Evolutionary conservation across 345 rosid genomes (phyloP).

Genomic region (Gossypium thurberi): DNA sequence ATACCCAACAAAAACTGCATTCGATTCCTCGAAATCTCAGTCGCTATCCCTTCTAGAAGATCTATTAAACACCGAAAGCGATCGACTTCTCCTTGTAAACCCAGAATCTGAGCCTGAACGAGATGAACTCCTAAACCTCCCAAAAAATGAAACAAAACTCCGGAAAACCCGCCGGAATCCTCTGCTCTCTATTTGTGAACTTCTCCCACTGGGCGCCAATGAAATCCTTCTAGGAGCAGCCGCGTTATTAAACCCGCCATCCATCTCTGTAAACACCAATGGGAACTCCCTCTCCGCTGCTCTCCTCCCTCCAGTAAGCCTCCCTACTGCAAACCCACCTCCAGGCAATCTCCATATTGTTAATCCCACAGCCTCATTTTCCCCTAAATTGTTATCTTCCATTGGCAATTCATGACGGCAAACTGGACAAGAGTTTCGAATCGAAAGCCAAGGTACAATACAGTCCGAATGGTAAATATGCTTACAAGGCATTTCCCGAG

Average conservation of each 20-base stretch:
- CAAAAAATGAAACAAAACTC: conserved; percentile 31
- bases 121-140: conserved; percentile 31
- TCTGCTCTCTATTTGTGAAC: conserved; percentile 34
- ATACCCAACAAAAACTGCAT: conserved; percentile 6
- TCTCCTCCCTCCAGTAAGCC: conserved; percentile 43
- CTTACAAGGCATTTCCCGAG: conserved; percentile 60
- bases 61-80: conserved; percentile 20
- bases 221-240: conserved; percentile 49
- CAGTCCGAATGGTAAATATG: conserved; percentile 54
- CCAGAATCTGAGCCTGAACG: conserved; percentile 19
- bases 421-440: conserved; percentile 52
- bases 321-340: conserved; percentile 55
- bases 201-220: conserved; percentile 41
- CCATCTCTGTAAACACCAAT: conserved; percentile 52
- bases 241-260: conserved; percentile 39
- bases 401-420: conserved; percentile 49
- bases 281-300: conserved; percentile 45
- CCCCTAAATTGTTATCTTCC: conserved; percentile 15
- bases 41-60: conserved; percentile 24
- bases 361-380: conserved; percentile 33
- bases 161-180: conserved; percentile 39
- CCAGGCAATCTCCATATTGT: conserved; percentile 61
- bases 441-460: conserved; percentile 48
- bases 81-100: conserved; percentile 26
- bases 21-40: conserved; percentile 20